Evolutionary conservation across 2,329 filamentous ascomycete genomes (phyloP).

Genomic region (Aurifilum marmelostoma): DNA sequence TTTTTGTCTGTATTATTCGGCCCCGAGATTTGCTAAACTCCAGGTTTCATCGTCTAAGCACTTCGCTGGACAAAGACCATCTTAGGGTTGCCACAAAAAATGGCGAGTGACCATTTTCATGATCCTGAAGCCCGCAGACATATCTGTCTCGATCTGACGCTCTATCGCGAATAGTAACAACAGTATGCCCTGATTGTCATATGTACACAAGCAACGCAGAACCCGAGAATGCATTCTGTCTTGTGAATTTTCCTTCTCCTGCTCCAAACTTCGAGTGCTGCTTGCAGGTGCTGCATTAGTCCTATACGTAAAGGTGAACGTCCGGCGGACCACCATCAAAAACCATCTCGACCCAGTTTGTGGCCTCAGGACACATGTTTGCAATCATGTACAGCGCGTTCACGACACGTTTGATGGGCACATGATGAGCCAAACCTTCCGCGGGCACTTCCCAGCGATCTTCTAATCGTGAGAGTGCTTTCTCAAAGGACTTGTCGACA

Average conservation of each 20-base stretch:
- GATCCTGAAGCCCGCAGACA: too few species aligned
- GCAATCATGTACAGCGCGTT: background rate
- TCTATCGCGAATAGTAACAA: too few species aligned
- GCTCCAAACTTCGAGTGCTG: too few species aligned
- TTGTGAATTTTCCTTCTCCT: too few species aligned
- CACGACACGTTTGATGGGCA: background rate
- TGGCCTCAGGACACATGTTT: background rate
- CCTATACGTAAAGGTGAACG: background rate
- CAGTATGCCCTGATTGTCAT: too few species aligned
- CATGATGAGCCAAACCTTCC: background rate
- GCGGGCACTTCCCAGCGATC: background rate
- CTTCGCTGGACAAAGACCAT: too few species aligned
- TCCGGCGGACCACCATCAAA: background rate
- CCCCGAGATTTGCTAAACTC: too few species aligned
- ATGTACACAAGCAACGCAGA: background rate
- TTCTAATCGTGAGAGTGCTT: background rate
- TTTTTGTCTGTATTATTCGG: too few species aligned
- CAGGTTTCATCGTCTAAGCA: too few species aligned
- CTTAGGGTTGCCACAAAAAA: too few species aligned
- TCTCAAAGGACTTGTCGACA: background rate
- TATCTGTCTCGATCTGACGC: too few species aligned
- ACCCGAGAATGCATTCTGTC: background rate
- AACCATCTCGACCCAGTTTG: background rate
- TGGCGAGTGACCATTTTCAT: too few species aligned
- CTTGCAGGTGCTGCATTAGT: background rate